phyloP scores from a whole-genome alignment of 208 protist species.

The Leishmania tarentolae region DNA sequence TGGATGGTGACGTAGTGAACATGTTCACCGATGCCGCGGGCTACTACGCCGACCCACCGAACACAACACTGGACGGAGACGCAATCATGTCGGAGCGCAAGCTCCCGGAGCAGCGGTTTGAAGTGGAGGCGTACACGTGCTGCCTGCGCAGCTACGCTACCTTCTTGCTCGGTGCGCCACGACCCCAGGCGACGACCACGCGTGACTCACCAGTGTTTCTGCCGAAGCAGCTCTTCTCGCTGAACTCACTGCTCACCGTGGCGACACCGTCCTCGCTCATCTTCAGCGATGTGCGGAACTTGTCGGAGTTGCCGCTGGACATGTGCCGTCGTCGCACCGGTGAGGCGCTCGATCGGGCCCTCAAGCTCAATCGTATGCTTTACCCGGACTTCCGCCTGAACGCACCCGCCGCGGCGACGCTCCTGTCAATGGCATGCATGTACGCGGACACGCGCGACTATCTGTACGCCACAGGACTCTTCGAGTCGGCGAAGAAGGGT shows the following conservation, averaged over 20 bases:
- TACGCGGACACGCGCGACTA: constrained; percentile 92
- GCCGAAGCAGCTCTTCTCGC: constrained; percentile 71
- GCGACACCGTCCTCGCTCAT: constrained; percentile 62
- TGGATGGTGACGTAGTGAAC: constrained; percentile 23
- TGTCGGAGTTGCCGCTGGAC: constrained; percentile 45
- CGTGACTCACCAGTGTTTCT: constrained; percentile 81
- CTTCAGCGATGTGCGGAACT: constrained; percentile 49
- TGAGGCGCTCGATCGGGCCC: constrained; percentile 65
- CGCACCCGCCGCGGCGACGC: constrained; percentile 55
- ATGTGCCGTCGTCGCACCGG: constrained; percentile 53
- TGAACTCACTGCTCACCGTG: constrained; percentile 60
- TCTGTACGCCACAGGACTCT: constrained; percentile 85
- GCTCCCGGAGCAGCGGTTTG: constrained; percentile 32
- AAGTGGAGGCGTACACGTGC: constrained; percentile 66
- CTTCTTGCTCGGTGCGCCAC: constrained; percentile 73
- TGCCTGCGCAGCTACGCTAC: constrained; percentile 66
- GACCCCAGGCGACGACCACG: constrained; percentile 33
- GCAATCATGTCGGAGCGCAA: constrained; percentile 64
- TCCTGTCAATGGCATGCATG: constrained; percentile 76
- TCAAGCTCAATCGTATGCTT: constrained; percentile 74
- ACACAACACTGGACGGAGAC: constrained; percentile 69
- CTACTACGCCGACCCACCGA: constrained; percentile 70
- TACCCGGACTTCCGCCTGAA: constrained; percentile 69
- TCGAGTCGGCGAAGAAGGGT: constrained; percentile 71
- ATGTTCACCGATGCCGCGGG: constrained; percentile 36